Evolutionary conservation across 176 grass and related monocot species (phyloP).

Genomic region (Oropetium thomaeum): DNA sequence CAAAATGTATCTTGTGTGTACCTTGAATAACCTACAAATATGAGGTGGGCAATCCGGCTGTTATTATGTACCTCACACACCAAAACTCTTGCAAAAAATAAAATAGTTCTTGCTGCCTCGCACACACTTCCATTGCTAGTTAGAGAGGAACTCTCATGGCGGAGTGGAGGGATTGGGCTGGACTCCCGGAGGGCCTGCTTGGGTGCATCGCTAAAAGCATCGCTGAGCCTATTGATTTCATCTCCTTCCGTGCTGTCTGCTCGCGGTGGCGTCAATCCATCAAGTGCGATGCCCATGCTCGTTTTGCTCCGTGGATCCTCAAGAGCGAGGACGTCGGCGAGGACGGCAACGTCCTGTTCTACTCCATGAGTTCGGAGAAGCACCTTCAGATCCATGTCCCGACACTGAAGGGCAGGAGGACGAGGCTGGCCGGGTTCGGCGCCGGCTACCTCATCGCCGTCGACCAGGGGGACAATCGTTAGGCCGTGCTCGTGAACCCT

Average conservation of each 20-base stretch:
- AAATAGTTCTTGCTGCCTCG: no score
- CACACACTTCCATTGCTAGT: no score
- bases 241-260: not conserved
- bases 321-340: not conserved
- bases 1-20: no score
- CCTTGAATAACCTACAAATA: no score
- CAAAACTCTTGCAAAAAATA: no score
- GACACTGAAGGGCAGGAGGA: not conserved
- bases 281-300: not conserved
- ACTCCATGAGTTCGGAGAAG: not conserved
- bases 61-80: no score
- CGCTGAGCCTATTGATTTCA: not conserved
- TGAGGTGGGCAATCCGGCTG: no score
- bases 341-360: not conserved
- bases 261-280: not conserved
- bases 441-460: not conserved
- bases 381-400: no score
- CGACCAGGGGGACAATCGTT: not conserved
- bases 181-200: not conserved
- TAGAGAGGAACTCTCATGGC: not conserved
- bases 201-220: not conserved
- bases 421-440: not conserved
- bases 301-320: conserved; percentile 2
- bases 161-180: not conserved
- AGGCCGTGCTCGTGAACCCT: not conserved